Base-by-base conservation (phyloP, 2,329 filamentous ascomycete genomes). In the Stemphylium lycopersici region DNA sequence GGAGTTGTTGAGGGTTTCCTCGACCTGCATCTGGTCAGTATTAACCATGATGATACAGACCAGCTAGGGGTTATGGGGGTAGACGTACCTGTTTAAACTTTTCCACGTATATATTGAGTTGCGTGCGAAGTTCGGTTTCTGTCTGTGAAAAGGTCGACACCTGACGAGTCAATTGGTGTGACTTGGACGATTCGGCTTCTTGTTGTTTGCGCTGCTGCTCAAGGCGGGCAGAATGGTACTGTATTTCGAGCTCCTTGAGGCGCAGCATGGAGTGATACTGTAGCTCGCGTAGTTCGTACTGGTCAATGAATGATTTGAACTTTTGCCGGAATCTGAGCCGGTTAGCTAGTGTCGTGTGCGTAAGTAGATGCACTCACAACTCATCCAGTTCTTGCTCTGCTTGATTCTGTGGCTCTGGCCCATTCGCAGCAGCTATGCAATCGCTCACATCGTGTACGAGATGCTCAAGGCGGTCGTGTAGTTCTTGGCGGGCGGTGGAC, bases 91-190 rank as follows among this genome's bases (percentile, higher is more conserved):
- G 95, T 81, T 98, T 98, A 79, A 98, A 98, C 79, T 98, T 99
- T 74, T 99, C 95, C 22, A 97, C 93, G 69, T 99, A 99, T 67
- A 97, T 93, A 75, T 97, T 98, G 67, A 99, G 86, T 77, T 99
- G 95, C 68, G 91, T 96, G 56, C 95, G 83, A 50, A 99, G 83
- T 76, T 98, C 93, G 13, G 90, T 89, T 78, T 99, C 95, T 8
- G 93, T 98, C 77, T 96, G 95, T 32, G 92, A 95, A 74, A 98
- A 97, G 2, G 92, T 96, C 63, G 93, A 91, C 20, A 98, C 92
- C 77, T 99, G 95, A 32, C 87, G 83, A 66, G 95, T 96, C 47
- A 99, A 83, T 61, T 93, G 90, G 59, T 92, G 88, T 53, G 91
- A 90, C 66, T 92, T 90, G 50, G 83, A 84, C 18, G 87, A 81